These are phyloP conservation scores for Tricholoma matsutake DNA, from an alignment of 768 basidiomycete species.

Conservation along the genomic window DNA sequence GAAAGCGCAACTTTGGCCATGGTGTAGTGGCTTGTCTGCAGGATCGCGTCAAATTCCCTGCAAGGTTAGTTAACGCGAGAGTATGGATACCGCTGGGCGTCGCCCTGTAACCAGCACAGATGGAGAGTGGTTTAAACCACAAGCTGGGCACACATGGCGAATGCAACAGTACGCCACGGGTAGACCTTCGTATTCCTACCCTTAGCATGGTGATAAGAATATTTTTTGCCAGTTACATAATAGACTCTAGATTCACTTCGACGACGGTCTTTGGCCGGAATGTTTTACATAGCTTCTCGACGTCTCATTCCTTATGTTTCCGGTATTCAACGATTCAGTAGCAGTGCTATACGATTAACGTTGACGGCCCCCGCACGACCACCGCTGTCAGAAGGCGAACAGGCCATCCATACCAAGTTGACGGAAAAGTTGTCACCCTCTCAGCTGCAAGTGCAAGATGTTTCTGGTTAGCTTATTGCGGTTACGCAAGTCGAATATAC, in stretches of 20 bases:
- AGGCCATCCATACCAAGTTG: slow-evolving; percentile 68
- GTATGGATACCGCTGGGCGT: not conserved
- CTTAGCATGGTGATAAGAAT: slow-evolving; percentile 18
- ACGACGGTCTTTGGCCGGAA: not conserved
- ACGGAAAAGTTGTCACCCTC: slow-evolving; percentile 73
- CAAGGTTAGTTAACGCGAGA: not conserved
- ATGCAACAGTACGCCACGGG: slow-evolving; percentile 6
- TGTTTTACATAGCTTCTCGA: slow-evolving; percentile 20
- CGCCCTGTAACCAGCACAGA: not conserved
- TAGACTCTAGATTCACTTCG: not conserved
- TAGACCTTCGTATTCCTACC: slow-evolving; percentile 20
- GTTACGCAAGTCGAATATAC: not conserved
- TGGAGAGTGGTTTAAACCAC: not conserved
- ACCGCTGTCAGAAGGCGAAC: slow-evolving; percentile 53
- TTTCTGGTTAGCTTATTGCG: slow-evolving; percentile 64
- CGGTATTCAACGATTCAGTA: slow-evolving; percentile 29
- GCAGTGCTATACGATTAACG: slow-evolving; percentile 16
- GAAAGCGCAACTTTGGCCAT: not conserved
- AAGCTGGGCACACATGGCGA: not conserved
- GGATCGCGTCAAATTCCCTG: not conserved
- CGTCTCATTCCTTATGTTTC: slow-evolving; percentile 27
- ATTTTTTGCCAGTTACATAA: not conserved
- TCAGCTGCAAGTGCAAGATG: slow-evolving; percentile 83
- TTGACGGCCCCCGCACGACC: slow-evolving; percentile 17
- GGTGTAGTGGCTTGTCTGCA: not conserved